phyloP scores from a whole-genome alignment of 2,329 filamentous ascomycete species.

The Botrytis porri region DNA sequence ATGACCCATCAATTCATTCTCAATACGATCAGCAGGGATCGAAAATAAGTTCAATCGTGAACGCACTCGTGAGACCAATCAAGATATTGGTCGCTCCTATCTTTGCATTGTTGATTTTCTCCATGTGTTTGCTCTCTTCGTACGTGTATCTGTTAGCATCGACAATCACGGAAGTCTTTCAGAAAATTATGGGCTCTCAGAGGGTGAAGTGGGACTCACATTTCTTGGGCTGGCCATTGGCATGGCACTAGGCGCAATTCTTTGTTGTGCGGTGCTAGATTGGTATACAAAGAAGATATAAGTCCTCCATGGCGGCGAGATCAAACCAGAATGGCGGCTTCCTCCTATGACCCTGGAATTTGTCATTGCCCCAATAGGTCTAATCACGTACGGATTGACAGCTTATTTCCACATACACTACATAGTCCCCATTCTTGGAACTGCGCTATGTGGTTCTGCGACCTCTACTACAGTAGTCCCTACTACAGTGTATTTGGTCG shows the following conservation, averaged over 20 bases:
- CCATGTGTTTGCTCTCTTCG: slow-evolving; percentile 51
- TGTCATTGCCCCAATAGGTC: slow-evolving; percentile 51
- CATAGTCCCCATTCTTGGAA: slow-evolving; percentile 55
- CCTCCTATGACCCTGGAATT: slow-evolving; percentile 54
- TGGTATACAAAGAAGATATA: slow-evolving; percentile 36
- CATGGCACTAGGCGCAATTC: background rate
- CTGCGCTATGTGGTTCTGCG: slow-evolving; percentile 49
- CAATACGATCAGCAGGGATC: slow-evolving; percentile 45
- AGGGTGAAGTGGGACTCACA: slow-evolving; percentile 55
- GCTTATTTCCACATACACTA: slow-evolving; percentile 50
- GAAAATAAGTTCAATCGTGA: slow-evolving; percentile 36
- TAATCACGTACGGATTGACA: slow-evolving; percentile 57
- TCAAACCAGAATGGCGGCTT: slow-evolving; percentile 57
- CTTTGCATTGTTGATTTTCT: slow-evolving; percentile 49
- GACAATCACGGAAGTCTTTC: slow-evolving; percentile 58
- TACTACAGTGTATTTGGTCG: slow-evolving; percentile 50
- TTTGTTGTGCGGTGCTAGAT: background rate
- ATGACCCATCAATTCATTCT: slow-evolving; percentile 47
- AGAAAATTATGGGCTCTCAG: slow-evolving; percentile 50
- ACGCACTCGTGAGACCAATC: slow-evolving; percentile 44
- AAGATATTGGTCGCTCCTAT: slow-evolving; percentile 50
- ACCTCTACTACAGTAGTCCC: slow-evolving; percentile 21
- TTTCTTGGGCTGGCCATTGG: slow-evolving; percentile 49
- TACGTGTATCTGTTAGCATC: slow-evolving; percentile 55
- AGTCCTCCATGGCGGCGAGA: slow-evolving; percentile 30